Evolutionary conservation across 805 yeast species (phyloP), one percentile per base, ranked within the genome.

Genomic region (Metschnikowia drakensbergensis): DNA sequence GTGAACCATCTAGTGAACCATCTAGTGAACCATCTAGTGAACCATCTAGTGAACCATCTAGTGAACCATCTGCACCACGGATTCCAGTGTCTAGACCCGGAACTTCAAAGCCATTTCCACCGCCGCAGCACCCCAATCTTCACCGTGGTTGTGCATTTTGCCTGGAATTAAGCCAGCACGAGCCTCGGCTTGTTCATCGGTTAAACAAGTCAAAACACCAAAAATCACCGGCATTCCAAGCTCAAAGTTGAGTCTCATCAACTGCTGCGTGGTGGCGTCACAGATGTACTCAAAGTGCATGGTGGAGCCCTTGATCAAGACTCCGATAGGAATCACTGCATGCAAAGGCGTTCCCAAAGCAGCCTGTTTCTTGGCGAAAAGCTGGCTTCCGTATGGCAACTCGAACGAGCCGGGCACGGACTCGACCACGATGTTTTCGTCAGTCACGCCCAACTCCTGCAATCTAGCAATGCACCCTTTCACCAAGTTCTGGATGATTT

Each of bases 121-220:
- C 11, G 99, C 99, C 47, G 97, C 97, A 32, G 95, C 91, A 58
- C 96, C 99, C 99, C 99, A 92, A 67, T 94, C 99, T 62, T 80
- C 88, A 55, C 99, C 99, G 63, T 94, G 99, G 74, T 92, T 92
- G 68, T 94, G 98, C 83, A 83, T 80, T 58, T 82, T 82, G 49
- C 86, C 89, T 29, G 69, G 69, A 35, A 75, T 66, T 53, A 92
- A 72, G 26, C 98, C 99, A 9, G 98, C 96, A 69, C 99, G 84
- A 22, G 83, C 83, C 57, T 84, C 79, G 10, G 98, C 99, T 72
- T 94, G 99, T 61, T 86, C 91, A 58, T 90, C 96, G 28, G 96
- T 91, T 58, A 91, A 68, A 68, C 97, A 91, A 22, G 98, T 94
- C 61, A 94, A 79, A 28, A 94, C 82, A 54, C 99, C 99, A 63